Evolutionary conservation across 208 protist species (phyloP).

Genomic region (Tritrichomonas musculus): DNA sequence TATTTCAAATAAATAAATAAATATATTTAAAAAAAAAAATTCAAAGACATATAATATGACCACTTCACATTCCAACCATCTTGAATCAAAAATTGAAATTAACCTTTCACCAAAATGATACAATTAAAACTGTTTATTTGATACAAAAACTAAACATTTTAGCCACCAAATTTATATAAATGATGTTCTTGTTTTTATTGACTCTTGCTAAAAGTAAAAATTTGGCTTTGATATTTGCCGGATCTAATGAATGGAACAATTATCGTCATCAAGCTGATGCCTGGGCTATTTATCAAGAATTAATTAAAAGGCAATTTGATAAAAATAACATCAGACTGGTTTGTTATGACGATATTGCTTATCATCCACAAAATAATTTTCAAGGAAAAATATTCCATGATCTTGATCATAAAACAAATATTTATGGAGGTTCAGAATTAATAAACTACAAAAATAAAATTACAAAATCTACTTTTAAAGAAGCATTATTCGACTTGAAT

Average conservation of each 20-base stretch:
- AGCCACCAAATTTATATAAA: conserved; percentile 37
- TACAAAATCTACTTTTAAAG: conserved; percentile 43
- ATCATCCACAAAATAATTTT: neutral
- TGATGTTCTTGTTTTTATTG: no score
- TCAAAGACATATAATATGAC: no score
- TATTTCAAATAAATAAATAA: no score
- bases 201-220: neutral
- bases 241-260: neutral
- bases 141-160: no score
- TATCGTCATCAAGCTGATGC: neutral
- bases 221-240: neutral
- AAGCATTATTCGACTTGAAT: conserved; percentile 40
- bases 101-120: no score
- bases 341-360: neutral
- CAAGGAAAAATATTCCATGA: neutral
- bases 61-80: no score
- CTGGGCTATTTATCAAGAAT: neutral
- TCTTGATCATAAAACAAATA: neutral
- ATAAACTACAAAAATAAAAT: conserved; percentile 11
- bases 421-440: neutral
- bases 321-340: neutral
- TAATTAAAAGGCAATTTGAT: neutral
- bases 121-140: no score
- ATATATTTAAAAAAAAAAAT: no score
- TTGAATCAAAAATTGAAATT: no score